Conservation (phyloP, 345 rosid species). For the Eutrema japonicum region DNA sequence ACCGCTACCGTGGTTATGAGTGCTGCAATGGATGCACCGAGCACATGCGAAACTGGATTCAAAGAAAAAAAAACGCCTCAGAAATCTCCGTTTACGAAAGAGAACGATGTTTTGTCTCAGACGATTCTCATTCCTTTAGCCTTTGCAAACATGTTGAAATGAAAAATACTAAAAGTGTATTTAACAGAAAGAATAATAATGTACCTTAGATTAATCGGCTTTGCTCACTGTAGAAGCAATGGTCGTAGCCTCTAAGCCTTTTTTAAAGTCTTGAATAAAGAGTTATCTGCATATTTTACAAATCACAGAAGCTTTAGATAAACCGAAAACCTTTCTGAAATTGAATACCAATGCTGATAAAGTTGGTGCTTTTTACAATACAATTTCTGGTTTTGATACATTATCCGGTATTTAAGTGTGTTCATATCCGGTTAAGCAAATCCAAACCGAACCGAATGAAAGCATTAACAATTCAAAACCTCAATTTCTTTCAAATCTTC, state of each 20-base stretch:
- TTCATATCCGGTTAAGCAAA: neutral
- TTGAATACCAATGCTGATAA: neutral
- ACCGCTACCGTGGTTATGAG: constrained; percentile 36
- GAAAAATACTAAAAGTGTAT: neutral
- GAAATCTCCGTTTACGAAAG: constrained; percentile 39
- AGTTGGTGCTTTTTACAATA: constrained; percentile 8
- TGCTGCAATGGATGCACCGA: constrained; percentile 49
- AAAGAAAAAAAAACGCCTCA: constrained; percentile 33
- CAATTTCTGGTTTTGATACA: neutral
- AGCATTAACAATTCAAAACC: neutral
- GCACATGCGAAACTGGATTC: constrained; percentile 53
- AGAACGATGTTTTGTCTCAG: constrained; percentile 42
- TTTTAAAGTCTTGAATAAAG: neutral
- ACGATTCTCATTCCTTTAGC: constrained; percentile 48
- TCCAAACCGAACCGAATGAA: neutral
- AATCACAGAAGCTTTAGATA: constrained; percentile 12
- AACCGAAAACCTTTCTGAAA: constrained; percentile 7
- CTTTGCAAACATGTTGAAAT: constrained; percentile 48
- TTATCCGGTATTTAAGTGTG: neutral
- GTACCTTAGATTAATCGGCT: constrained; percentile 27
- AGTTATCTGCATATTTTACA: constrained; percentile 30
- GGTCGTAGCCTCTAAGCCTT: constrained; percentile 16
- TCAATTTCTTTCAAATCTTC: neutral
- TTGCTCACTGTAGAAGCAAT: constrained; percentile 30
- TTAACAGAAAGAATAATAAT: neutral